Conservation (phyloP, 805 yeast species). For the Candida coquimbonensis region DNA sequence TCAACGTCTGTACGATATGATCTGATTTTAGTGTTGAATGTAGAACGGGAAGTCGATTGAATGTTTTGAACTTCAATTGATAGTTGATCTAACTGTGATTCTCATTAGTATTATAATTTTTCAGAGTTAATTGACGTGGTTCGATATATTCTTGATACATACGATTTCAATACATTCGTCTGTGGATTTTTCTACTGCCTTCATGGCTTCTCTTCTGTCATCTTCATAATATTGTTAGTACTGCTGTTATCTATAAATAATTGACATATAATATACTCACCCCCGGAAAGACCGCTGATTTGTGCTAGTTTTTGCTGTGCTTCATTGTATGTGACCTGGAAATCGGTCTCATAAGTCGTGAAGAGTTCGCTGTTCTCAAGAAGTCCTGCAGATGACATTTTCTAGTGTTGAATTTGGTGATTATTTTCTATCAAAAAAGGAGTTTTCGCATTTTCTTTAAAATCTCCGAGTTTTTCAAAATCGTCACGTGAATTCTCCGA, state of each 20-base stretch:
- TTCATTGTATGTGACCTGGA: slow-evolving; percentile 59
- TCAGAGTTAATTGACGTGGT: too few species aligned
- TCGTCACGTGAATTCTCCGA: background rate
- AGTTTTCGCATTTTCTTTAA: background rate
- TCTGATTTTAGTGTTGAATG: slow-evolving; percentile 69
- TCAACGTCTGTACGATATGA: slow-evolving; percentile 59
- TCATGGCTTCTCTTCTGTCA: slow-evolving; percentile 46
- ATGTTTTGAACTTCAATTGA: slow-evolving; percentile 77
- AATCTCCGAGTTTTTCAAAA: background rate
- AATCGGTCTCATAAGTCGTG: slow-evolving; percentile 32
- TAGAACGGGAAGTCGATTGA: slow-evolving; percentile 65
- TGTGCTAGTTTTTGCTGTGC: slow-evolving; percentile 58
- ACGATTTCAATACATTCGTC: slow-evolving; percentile 74
- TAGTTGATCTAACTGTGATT: slow-evolving; percentile 66
- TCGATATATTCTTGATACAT: slow-evolving; percentile 10
- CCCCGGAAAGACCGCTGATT: slow-evolving; percentile 41
- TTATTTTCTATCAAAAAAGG: background rate
- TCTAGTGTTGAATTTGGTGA: background rate
- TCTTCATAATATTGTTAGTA: slow-evolving; percentile 23
- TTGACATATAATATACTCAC: slow-evolving; percentile 18
- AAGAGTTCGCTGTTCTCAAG: slow-evolving; percentile 23
- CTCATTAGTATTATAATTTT: slow-evolving; percentile 2
- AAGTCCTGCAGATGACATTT: slow-evolving; percentile 21
- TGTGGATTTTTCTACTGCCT: slow-evolving; percentile 56
- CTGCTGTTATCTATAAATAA: too few species aligned